Evolutionary conservation across 495 filamentous ascomycete genomes (phyloP), one percentile per base, ranked within the genome.

Genomic region (Trichoderma reesei): DNA sequence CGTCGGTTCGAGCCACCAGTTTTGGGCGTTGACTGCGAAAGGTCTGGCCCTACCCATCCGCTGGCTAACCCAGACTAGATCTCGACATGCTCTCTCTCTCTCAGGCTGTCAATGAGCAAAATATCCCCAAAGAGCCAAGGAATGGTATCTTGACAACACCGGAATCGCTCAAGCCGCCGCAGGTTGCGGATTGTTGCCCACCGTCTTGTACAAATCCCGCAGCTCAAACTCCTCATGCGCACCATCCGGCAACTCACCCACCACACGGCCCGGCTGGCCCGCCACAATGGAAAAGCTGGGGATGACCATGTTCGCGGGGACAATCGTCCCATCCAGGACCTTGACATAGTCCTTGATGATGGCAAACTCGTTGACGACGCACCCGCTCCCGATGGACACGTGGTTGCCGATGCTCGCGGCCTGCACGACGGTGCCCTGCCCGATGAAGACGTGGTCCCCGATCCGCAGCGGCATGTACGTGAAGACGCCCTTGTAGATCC

Each of bases 291-390:
- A 88, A 75, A 90, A 93, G 70, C 89, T 90, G 38, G 92, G 90
- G 66, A 98, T 89, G 13, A 97, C 90, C 87, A 95, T 96, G 63
- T 89, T 88, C 16, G 85, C 79, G 8, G 94, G 89, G 18, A 98
- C 82, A 54, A 96, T 87, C 5, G 86, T 84, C 11, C 87, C 88
- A 66, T 95, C 89, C 64, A 97, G 78, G 61, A 98, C 86, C 66
- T 85, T 85, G 41, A 90, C 88, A 73, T 87, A 90, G 71, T 97
- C 93, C 74, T 96, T 96, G 68, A 98, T 83, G 44, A 97, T 92
- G 42, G 85, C 86, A 72, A 96, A 90, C 69, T 89, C 87, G 63
- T 90, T 90, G 46, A 98, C 74, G 5, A 89, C 87, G 39, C 83
- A 86, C 46, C 84, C 82, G 20, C 79, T 79, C 20, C 90, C 92